A percentile compares a stretch with the other conserved stretches of the same genome.
phyloP scores from a whole-genome alignment of 768 basidiomycete species.

The Lepiota venenata region DNA sequence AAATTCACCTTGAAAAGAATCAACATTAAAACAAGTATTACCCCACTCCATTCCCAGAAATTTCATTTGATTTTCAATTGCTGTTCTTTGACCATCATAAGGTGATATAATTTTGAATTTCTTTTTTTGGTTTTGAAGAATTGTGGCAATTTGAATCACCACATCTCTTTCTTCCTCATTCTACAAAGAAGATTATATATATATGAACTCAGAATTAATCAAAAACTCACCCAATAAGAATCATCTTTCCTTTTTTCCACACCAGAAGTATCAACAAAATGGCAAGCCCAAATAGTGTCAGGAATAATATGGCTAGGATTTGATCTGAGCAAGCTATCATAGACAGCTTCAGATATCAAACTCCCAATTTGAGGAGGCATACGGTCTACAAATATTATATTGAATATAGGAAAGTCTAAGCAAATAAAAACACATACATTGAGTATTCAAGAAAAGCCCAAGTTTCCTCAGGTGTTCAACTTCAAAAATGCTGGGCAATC shows the following conservation, averaged over 20 bases:
- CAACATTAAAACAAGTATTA: constrained; percentile 80
- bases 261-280: constrained; percentile 56
- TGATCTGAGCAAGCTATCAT: constrained; percentile 59
- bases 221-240: constrained; percentile 32
- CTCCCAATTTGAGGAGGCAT: constrained; percentile 81
- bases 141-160: constrained; percentile 52
- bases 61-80: constrained; percentile 57
- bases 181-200: constrained; percentile 31
- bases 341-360: constrained; percentile 68
- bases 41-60: constrained; percentile 48
- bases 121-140: constrained; percentile 47
- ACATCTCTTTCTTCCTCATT: constrained; percentile 56
- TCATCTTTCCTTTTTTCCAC: constrained; percentile 28
- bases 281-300: constrained; percentile 44
- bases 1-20: constrained; percentile 73
- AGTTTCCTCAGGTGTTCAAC: constrained; percentile 50
- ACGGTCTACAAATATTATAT: constrained; percentile 47
- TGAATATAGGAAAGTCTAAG: constrained; percentile 10
- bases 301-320: constrained; percentile 44
- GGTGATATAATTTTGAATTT: constrained; percentile 73
- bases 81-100: constrained; percentile 68
- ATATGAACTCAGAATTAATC: background rate
- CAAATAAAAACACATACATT: constrained; percentile 49
- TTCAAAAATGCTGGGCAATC: constrained; percentile 77
- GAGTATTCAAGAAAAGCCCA: constrained; percentile 62